Percentiles rank a stretch among this genome's conserved stretches.
phyloP scores from a whole-genome alignment of 805 yeast genomes.

The Pichia paraexigua region DNA sequence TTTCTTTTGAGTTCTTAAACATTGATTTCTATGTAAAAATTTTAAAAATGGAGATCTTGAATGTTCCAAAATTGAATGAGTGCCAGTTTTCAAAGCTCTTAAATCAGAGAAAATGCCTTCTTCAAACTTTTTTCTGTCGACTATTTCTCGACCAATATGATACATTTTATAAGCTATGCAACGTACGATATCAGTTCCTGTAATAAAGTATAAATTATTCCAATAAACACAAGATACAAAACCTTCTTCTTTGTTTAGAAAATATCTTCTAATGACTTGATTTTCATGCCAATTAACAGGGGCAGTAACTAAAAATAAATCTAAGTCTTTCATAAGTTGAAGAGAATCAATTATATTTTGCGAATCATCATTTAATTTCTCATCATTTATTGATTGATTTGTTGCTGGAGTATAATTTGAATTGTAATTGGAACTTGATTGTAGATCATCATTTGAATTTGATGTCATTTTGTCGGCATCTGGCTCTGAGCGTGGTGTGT shows the following conservation, averaged over 20 bases:
- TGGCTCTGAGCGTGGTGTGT: background rate
- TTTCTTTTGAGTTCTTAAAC: constrained; percentile 90
- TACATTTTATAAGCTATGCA: constrained; percentile 83
- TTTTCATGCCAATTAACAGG: constrained; percentile 91
- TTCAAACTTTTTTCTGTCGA: constrained; percentile 89
- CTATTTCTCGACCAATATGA: constrained; percentile 78
- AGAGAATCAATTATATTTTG: constrained; percentile 27
- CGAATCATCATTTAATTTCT: background rate
- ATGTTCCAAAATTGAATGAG: constrained; percentile 78
- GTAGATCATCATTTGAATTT: background rate
- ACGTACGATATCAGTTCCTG: constrained; percentile 94
- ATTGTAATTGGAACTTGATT: background rate
- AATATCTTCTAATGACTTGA: constrained; percentile 80
- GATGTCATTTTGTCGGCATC: background rate
- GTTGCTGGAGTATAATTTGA: background rate
- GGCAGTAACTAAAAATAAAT: constrained; percentile 84
- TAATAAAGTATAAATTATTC: constrained; percentile 82
- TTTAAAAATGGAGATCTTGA: constrained; percentile 82
- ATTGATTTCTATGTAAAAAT: constrained; percentile 76
- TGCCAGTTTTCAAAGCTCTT: constrained; percentile 76
- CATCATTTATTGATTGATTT: background rate
- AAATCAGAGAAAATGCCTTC: constrained; percentile 93
- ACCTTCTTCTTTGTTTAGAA: constrained; percentile 80
- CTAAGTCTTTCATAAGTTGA: constrained; percentile 73
- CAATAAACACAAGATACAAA: constrained; percentile 89